Base-by-base conservation (phyloP, 2,329 filamentous ascomycete species). In the Aspergillus niger region DNA sequence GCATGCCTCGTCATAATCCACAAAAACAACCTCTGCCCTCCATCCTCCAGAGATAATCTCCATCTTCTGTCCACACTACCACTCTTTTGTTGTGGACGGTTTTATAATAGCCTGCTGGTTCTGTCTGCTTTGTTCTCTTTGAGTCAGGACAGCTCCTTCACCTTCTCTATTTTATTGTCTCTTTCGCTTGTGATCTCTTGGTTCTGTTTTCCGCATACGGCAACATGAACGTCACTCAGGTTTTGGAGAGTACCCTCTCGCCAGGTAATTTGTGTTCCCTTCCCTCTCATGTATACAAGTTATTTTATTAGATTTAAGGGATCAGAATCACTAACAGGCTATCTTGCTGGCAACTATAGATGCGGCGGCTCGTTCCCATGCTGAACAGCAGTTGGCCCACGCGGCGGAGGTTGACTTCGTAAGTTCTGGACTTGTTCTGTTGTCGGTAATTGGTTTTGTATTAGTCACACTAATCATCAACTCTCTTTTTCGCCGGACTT, bases 391-490 rank as follows among this genome's bases (percentile, higher is more conserved):
- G 82, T 91, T 99, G 71, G 87, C 85, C 72, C 91, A 95, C 80
- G 95, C 95, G 73, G 91, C 94, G 68, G 92, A 97, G 79, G 89
- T 88, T 76, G 94, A 99, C 83, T 99, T 98, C 79, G 95, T 99
- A 88, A 74, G 88, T 79, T 66, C 59, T 66, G 68, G 69, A 64
- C 65, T 63, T 59, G 52, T 74, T 80, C 76, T 48, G 58, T 65
- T 68, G 68, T 65, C 66, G 64, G 55, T 68, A 43, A 59, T 58
- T 58, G 43, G 17, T 26, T 55, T 50, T 28, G 43, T 50, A 32
- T 44, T 36, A 10, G n/a, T 36, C 67, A 50, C 55, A 50, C 63
- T 70, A 69, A 73, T 61, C 70, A 68, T 68, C 20, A 60, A 1
- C 32, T 36, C 32, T 36, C 63, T 44, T 67, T 65, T 65, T 57